Evolutionary conservation across 2,329 filamentous ascomycete genomes (phyloP), one percentile per base, ranked within the genome.

Genomic region (Waltergamsia citrina): DNA sequence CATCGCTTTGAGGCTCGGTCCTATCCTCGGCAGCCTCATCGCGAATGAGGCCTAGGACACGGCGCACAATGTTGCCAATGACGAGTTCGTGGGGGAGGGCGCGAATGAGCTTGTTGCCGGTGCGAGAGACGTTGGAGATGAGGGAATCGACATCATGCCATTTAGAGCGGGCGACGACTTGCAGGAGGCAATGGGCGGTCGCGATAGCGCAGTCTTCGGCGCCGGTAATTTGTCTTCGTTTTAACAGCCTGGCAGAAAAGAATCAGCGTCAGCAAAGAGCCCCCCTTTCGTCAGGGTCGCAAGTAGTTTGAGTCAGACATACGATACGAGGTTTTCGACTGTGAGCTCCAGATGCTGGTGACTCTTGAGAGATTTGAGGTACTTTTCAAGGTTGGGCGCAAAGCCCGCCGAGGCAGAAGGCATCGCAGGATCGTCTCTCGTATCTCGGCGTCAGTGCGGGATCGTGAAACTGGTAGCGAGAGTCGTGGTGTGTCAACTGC

Each of bases 61-160:
- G 79, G 40, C 88, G 78, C 30, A 95, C 85, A 45, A 98, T 88
- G 51, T 98, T 98, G 34, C 87, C 90, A 29, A 95, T 86, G 5
- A 87, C 85, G 46, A 94, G 80, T 62, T 96, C 92, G 40, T 82
- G 76, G 12, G 90, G 90, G 49, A 94, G 86, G 7, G 92, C 88
- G 36, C 81, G 75, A 23, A 83, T 79, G 28, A 98, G 69, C 36
- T 78, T 75, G 46, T 78, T 73, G 36, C 92, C 92, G 17, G 90
- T 78, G 39, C 78, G 72, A 43, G 84, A 79, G 41, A 98, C 79
- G 43, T 85, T 79, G 46, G 81, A 74, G 38, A 96, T 76, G 33
- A 98, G 76, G 48, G 81, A 78, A 32, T 78, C 74, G 30, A 87
- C 80, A 54, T 90, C 82, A 40, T 72, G 71, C 63, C 81, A 88